Conservation (phyloP, 2,329 filamentous ascomycete species). For the Xenoacremonium recifei region DNA sequence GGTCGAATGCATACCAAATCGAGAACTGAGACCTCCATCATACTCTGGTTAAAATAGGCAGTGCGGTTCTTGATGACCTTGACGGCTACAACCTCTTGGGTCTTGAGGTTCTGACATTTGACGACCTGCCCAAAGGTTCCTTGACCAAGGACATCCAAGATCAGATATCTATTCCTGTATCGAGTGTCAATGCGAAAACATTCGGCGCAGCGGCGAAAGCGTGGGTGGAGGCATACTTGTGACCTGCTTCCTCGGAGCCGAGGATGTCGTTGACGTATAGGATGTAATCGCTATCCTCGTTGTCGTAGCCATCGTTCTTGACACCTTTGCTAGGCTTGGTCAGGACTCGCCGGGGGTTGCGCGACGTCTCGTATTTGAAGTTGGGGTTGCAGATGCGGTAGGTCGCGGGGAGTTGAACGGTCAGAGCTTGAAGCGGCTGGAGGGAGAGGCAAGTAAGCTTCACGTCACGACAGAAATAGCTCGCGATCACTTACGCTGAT, state of each 20-base stretch:
- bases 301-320: constrained; percentile 98
- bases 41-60: constrained; percentile 99
- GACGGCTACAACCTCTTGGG: constrained; percentile 95
- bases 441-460: constrained; percentile 18
- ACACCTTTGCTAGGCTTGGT: constrained; percentile 98
- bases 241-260: constrained; percentile 94
- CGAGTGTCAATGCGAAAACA: constrained; percentile 6
- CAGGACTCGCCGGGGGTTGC: constrained; percentile 90
- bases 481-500: constrained; percentile 73
- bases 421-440: constrained; percentile 92
- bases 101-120: constrained; percentile 98
- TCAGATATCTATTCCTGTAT: constrained; percentile 87
- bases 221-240: constrained; percentile 66
- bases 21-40: constrained; percentile 99
- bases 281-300: constrained; percentile 99
- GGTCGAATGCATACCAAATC: constrained; percentile 66
- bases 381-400: constrained; percentile 97
- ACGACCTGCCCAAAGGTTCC: constrained; percentile 98
- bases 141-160: constrained; percentile 93
- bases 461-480: background rate
- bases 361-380: constrained; percentile 98
- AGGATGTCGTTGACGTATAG: constrained; percentile 98
- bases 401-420: constrained; percentile 86
- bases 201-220: too few species aligned
- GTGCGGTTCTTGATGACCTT: constrained; percentile 99